Base-by-base conservation (phyloP, 148 eudicot species). In the Bassia scoparia region DNA sequence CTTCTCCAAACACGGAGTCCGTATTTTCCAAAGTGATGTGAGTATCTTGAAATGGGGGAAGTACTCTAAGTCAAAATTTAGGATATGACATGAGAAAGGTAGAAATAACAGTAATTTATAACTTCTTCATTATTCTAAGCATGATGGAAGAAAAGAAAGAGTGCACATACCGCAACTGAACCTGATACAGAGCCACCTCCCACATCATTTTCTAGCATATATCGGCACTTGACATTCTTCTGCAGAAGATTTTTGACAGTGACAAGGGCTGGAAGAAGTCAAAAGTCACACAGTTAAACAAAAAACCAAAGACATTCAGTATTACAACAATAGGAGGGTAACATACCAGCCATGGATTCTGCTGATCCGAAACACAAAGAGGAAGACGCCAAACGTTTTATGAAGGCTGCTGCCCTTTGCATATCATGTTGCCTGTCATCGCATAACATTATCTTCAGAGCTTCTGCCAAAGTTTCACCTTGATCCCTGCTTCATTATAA, bases 111-210 rank as follows among this genome's bases (percentile, higher is more conserved):
- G 43, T 37, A 37, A 5, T 37, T 37, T 10, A 37, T 37, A 37
- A 37, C 9, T 7, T 38, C n/a, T n/a, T n/a, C n/a, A n/a, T n/a
- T n/a, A n/a, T n/a, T n/a, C n/a, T n/a, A n/a, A n/a, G n/a, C n/a
- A n/a, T n/a, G n/a, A n/a, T n/a, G n/a, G 48, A n/a, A 66, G 29
- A 53, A 44, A 54, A 7, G 15, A 49, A 8, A 67, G 20, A 58
- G 26, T 66, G 44, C 46, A 68, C 88, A 79, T 88, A 94, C 98
- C 83, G 87, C 87, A 72, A 91, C 81, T 27, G 87, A 78, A 52
- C 98, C 98, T 30, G 98, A 89, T 74, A 94, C 82, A n/a, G 97
- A 94, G 37, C 98, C 98, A 65, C 98, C 98, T 30, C 98, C 98
- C 46, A 86, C 87, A 77, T 94, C 98, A 77, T 94, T 94, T 86